Evolutionary conservation across 768 basidiomycete genomes (phyloP).

Genomic region (Phallus indusiatus): DNA sequence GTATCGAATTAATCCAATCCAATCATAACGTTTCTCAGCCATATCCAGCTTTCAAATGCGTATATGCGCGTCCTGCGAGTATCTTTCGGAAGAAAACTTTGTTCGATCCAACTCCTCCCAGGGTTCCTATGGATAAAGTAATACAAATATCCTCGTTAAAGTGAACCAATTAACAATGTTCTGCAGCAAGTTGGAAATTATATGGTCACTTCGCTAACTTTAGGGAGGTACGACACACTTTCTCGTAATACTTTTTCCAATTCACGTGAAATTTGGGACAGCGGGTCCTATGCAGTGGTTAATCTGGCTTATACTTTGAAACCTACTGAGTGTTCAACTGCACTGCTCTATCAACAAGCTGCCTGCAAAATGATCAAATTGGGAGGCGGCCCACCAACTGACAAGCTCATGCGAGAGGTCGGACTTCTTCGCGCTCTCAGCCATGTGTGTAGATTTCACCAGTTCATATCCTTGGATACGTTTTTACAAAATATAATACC

Average conservation of each 20-base stretch:
- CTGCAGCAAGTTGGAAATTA: constrained; percentile 45
- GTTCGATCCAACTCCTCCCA: constrained; percentile 55
- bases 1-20: constrained; percentile 27
- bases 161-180: constrained; percentile 16
- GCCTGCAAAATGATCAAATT: constrained; percentile 71
- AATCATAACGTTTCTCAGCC: neutral
- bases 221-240: constrained; percentile 37
- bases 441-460: constrained; percentile 42
- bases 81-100: constrained; percentile 44
- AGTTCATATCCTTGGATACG: neutral
- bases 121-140: constrained; percentile 45
- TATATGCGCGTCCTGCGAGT: constrained; percentile 38
- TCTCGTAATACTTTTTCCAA: neutral
- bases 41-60: constrained; percentile 53
- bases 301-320: constrained; percentile 41
- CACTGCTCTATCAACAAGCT: constrained; percentile 62
- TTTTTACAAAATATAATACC: neutral
- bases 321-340: neutral
- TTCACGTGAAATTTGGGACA: neutral
- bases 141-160: constrained; percentile 9
- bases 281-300: constrained; percentile 75
- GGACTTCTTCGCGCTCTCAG: constrained; percentile 59
- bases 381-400: constrained; percentile 30
- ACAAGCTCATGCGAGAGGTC: constrained; percentile 69
- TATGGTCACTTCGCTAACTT: constrained; percentile 66